These are phyloP conservation scores for Sugiyamaella neomexicana DNA, from an alignment of 1,139 yeast species.

Conservation along the genomic window DNA sequence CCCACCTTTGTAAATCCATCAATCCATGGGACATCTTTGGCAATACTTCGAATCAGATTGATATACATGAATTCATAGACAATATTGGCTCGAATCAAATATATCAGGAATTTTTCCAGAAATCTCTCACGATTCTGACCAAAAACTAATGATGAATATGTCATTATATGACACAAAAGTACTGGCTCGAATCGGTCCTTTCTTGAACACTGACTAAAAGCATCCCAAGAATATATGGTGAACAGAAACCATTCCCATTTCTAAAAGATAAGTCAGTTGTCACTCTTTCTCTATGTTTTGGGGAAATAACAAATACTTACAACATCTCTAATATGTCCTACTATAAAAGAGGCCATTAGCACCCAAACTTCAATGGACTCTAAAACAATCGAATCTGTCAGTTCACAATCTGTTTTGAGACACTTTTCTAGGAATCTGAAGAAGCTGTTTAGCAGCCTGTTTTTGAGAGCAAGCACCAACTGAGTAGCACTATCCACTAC, in stretches of 20 bases:
- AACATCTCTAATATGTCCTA: slow-evolving; percentile 3
- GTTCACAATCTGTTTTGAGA: slow-evolving; percentile 8
- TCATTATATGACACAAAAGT: slow-evolving; percentile 16
- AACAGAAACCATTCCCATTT: slow-evolving; percentile 22
- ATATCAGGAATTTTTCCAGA: slow-evolving; percentile 12
- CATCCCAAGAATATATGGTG: slow-evolving; percentile 22
- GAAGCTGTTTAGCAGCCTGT: slow-evolving; percentile 4
- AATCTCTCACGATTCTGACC: slow-evolving; percentile 1
- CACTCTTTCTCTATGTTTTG: background rate
- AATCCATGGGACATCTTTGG: slow-evolving; percentile 3
- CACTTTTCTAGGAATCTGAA: slow-evolving; percentile 10
- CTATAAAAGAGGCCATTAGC: slow-evolving; percentile 18
- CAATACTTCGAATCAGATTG: background rate
- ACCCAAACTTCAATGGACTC: slow-evolving; percentile 19
- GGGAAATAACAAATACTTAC: slow-evolving; percentile 11
- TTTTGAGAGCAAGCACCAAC: background rate
- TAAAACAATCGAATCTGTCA: slow-evolving; percentile 5
- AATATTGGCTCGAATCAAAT: slow-evolving; percentile 11
- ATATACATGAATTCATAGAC: slow-evolving; percentile 16
- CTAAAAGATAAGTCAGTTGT: slow-evolving; percentile 4
- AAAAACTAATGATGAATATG: slow-evolving; percentile 10
- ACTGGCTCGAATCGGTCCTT: slow-evolving; percentile 20
- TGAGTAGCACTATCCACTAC: background rate
- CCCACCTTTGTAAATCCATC: slow-evolving; percentile 6
- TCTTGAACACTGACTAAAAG: slow-evolving; percentile 9